A percentile compares a stretch with the other conserved stretches of the same genome.
Evolutionary conservation across 2,329 filamentous ascomycete genomes (phyloP).

Genomic region (Aspergillus sp.): DNA sequence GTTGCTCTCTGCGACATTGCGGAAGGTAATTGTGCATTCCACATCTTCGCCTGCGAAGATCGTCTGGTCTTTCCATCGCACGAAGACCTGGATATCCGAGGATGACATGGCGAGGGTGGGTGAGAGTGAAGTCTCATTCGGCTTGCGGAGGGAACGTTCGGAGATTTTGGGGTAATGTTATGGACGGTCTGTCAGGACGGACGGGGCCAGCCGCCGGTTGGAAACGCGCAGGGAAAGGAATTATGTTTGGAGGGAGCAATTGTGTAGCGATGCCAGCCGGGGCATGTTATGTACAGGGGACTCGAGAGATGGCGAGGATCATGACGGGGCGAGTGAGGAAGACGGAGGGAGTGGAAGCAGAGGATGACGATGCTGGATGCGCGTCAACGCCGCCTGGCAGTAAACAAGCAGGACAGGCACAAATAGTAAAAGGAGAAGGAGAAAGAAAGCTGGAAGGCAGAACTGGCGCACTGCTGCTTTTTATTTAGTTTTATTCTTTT

Average conservation of each 20-base stretch:
- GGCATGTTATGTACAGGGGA: constrained; percentile 16
- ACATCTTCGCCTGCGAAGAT: constrained; percentile 96
- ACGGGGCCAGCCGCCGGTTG: constrained; percentile 13
- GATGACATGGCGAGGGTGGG: constrained; percentile 40
- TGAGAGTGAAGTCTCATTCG: constrained; percentile 19
- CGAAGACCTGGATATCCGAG: constrained; percentile 86
- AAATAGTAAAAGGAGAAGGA: no score
- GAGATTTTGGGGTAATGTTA: constrained; percentile 10
- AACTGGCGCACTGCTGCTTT: no score
- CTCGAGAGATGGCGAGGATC: neutral
- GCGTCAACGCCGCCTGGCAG: neutral
- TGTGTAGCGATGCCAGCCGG: constrained; percentile 10
- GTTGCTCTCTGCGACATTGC: constrained; percentile 58
- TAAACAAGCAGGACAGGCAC: no score
- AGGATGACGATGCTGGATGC: neutral
- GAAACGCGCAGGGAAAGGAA: neutral
- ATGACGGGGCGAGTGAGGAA: neutral
- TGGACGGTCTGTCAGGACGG: neutral
- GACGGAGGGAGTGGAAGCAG: neutral
- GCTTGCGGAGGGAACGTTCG: constrained; percentile 7
- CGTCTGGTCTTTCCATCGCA: constrained; percentile 87
- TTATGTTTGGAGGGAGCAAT: neutral
- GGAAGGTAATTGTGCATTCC: constrained; percentile 93
- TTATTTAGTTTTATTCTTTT: no score
- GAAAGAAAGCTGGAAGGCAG: no score